phyloP scores from a whole-genome alignment of 768 basidiomycete genomes.

The Termitomyces sp. region DNA sequence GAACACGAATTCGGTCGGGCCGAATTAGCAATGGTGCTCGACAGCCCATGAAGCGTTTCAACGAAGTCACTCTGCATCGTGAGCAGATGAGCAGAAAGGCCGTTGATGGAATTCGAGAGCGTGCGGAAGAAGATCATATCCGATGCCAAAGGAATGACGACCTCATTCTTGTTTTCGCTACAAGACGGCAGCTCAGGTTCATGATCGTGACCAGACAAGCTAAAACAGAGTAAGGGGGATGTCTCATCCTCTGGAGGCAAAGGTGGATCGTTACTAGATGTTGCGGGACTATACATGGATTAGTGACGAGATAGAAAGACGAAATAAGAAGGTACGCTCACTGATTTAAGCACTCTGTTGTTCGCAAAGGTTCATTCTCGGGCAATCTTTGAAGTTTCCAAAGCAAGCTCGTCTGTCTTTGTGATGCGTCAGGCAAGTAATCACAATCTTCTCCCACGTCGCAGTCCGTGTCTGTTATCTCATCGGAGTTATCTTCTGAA shows the following conservation, averaged over 20 bases:
- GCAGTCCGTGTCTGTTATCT: not conserved
- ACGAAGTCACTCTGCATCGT: constrained; percentile 46
- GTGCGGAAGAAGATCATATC: constrained; percentile 79
- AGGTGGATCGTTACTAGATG: not conserved
- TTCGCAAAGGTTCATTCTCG: not conserved
- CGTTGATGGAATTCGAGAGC: constrained; percentile 54
- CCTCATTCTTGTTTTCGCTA: constrained; percentile 28
- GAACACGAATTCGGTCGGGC: constrained; percentile 40
- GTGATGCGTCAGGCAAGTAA: not conserved
- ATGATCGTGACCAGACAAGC: not conserved
- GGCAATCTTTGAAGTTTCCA: constrained; percentile 17
- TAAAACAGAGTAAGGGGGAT: not conserved
- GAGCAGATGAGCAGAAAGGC: constrained; percentile 44
- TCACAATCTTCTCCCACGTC: constrained; percentile 9
- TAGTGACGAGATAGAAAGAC: not conserved
- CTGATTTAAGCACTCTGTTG: constrained; percentile 7
- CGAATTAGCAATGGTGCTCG: constrained; percentile 31
- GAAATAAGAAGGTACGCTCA: not conserved
- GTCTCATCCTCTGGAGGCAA: not conserved
- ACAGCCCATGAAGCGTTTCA: constrained; percentile 30
- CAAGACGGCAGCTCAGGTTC: not conserved
- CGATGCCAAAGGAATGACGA: constrained; percentile 75
- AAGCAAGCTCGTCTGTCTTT: constrained; percentile 13
- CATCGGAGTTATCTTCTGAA: constrained; percentile 6
- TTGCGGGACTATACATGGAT: not conserved